A percentile compares a stretch with the other conserved stretches of the same genome.
These are phyloP conservation scores for Lobulomyces angularis DNA, from an alignment of 192 early-diverging fungal genomes.

Conservation along the genomic window DNA sequence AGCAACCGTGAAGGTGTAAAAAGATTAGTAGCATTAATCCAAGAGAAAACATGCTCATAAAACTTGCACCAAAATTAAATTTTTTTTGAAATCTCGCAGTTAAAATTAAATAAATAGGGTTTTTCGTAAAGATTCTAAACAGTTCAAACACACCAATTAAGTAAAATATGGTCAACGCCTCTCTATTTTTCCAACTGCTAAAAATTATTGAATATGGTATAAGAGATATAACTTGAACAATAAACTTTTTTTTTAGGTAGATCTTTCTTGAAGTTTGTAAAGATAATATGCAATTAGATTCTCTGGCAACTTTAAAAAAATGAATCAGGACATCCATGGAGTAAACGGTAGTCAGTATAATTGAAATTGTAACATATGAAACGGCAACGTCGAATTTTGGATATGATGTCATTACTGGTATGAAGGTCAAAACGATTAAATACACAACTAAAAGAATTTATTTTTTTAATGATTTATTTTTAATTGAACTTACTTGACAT, in stretches of 20 bases:
- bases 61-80: conserved; percentile 22
- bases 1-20: conserved; percentile 27
- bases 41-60: conserved; percentile 25
- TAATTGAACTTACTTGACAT: conserved; percentile 15
- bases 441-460: background rate
- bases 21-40: conserved; percentile 15
- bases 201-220: conserved; percentile 24
- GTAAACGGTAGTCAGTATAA: too few relatives aligned
- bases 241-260: conserved; percentile 8
- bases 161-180: conserved; percentile 14
- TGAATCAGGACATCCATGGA: too few relatives aligned
- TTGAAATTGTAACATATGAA: conserved; percentile 5
- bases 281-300: background rate
- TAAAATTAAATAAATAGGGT: conserved; percentile 11
- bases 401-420: conserved; percentile 2
- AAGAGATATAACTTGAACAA: conserved; percentile 12
- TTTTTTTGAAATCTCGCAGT: conserved; percentile 7
- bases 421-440: conserved; percentile 6
- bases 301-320: too few relatives aligned
- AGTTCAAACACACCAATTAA: conserved; percentile 15
- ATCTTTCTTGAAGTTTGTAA: background rate
- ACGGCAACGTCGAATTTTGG: conserved; percentile 13
- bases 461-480: background rate
- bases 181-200: conserved; percentile 3
- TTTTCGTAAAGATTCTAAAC: conserved; percentile 9